Conservation (phyloP, 2,329 filamentous ascomycete genomes). For the Plenodomus lindquistii region DNA sequence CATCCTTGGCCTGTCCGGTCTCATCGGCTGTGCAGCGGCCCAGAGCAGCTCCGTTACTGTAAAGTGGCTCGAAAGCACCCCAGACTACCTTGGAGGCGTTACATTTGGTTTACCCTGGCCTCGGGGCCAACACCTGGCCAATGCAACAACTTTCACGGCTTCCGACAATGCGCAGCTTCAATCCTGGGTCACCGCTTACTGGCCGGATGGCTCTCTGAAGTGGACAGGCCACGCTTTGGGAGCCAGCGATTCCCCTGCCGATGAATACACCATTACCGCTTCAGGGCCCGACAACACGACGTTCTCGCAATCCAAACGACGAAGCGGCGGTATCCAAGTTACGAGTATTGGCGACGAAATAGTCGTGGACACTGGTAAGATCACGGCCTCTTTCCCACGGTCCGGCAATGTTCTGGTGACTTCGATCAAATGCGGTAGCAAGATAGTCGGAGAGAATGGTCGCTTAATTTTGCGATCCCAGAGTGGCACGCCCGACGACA, state of each 20-base stretch:
- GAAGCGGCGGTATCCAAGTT: slow-evolving; percentile 26
- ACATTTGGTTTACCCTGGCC: slow-evolving; percentile 49
- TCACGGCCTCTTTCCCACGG: slow-evolving; percentile 40
- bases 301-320: slow-evolving; percentile 9
- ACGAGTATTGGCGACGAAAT: slow-evolving; percentile 27
- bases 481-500: slow-evolving; percentile 49
- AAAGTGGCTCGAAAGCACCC: slow-evolving; percentile 36
- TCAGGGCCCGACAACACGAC: slow-evolving; percentile 26
- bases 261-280: slow-evolving; percentile 51
- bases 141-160: slow-evolving; percentile 39
- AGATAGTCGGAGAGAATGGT: slow-evolving; percentile 43
- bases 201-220: slow-evolving; percentile 64
- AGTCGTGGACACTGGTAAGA: slow-evolving; percentile 38
- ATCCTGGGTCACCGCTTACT: slow-evolving; percentile 63
- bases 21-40: slow-evolving; percentile 17
- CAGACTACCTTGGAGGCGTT: slow-evolving; percentile 35
- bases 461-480: slow-evolving; percentile 59
- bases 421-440: slow-evolving; percentile 45
- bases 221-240: slow-evolving; percentile 64
- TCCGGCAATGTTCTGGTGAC: slow-evolving; percentile 36
- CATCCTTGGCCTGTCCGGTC: slow-evolving; percentile 17
- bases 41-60: slow-evolving; percentile 29
- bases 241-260: slow-evolving; percentile 45
- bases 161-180: slow-evolving; percentile 47
- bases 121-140: slow-evolving; percentile 42